A percentile compares a stretch with the other conserved stretches of the same genome.
These are phyloP conservation scores for Pyrenochaeta sp. DNA, from an alignment of 2,329 filamentous ascomycete species.

Conservation along the genomic window DNA sequence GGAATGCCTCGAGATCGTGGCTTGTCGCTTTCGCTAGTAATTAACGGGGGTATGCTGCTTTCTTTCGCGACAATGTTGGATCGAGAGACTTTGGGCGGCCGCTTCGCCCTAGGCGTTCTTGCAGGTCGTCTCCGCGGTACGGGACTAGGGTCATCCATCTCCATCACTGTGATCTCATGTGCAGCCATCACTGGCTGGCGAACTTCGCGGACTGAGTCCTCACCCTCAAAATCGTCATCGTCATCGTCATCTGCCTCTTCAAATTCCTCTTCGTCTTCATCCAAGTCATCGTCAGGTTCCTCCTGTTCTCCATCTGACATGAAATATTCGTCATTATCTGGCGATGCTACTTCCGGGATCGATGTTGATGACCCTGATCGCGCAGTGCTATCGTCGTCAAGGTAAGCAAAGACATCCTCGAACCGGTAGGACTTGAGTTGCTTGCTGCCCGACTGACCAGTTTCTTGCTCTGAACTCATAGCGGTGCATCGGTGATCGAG, in stretches of 20 bases:
- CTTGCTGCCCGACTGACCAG: constrained; percentile 30
- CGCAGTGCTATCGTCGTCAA: constrained; percentile 23
- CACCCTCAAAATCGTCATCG: constrained; percentile 23
- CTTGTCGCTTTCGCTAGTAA: constrained; percentile 18
- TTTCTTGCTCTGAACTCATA: constrained; percentile 19
- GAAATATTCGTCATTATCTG: constrained; percentile 36
- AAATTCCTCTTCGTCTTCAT: constrained; percentile 42
- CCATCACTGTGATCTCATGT: constrained; percentile 15
- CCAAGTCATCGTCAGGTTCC: constrained; percentile 33
- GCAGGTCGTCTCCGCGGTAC: no score
- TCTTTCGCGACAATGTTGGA: constrained; percentile 22
- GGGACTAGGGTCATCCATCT: no score
- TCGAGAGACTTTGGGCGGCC: no score
- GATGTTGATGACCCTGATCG: constrained; percentile 15
- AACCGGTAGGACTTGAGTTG: constrained; percentile 27
- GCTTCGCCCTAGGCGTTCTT: no score
- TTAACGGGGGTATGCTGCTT: constrained; percentile 19
- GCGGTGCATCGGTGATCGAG: no score
- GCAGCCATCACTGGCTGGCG: no score
- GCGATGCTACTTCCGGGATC: constrained; percentile 12
- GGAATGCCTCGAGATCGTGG: constrained; percentile 36
- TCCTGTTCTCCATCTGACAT: constrained; percentile 33
- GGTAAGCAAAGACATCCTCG: constrained; percentile 29
- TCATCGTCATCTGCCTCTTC: constrained; percentile 25
- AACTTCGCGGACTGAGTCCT: no score